Evolutionary conservation across 371 early-diverging fungal genomes (phyloP).

Genomic region (Zopfochytrium polystomum): DNA sequence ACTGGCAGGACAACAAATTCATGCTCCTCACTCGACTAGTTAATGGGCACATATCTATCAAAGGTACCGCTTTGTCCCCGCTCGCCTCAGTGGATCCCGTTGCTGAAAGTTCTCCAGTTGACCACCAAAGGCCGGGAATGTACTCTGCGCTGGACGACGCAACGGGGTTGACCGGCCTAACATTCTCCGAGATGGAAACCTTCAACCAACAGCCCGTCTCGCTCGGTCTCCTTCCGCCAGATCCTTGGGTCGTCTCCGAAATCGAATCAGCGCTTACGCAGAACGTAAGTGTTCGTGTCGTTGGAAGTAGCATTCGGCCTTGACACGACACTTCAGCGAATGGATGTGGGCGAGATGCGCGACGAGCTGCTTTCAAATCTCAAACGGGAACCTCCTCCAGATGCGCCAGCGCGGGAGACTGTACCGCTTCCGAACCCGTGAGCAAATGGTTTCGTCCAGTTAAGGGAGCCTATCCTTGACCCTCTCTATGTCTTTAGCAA

Average conservation of each 20-base stretch:
- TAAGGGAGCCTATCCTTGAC: no score
- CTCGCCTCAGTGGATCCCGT: background rate
- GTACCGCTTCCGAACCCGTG: conserved; percentile 75
- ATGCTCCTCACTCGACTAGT: conserved; percentile 87
- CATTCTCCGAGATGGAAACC: conserved; percentile 70
- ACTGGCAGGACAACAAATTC: conserved; percentile 69
- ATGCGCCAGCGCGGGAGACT: conserved; percentile 53
- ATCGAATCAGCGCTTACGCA: conserved; percentile 49
- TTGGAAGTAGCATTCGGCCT: background rate
- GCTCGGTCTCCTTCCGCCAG: conserved; percentile 62
- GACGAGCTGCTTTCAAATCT: conserved; percentile 35
- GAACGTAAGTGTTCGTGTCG: conserved; percentile 28
- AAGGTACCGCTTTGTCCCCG: conserved; percentile 41
- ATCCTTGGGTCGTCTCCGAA: conserved; percentile 50
- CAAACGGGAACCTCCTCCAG: conserved; percentile 45
- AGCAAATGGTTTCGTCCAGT: conserved; percentile 6
- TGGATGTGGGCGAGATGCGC: conserved; percentile 8
- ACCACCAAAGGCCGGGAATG: conserved; percentile 6
- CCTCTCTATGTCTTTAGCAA: no score
- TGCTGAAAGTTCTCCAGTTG: conserved; percentile 1
- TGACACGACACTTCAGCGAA: conserved; percentile 9
- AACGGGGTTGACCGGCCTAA: conserved; percentile 76
- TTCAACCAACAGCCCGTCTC: conserved; percentile 74
- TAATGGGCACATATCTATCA: conserved; percentile 90
- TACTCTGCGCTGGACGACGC: conserved; percentile 54